Percentiles rank a stretch among this genome's conserved stretches.
Evolutionary conservation across 257 asterid genomes (phyloP).

Genomic region (Solanum ossicruentum): DNA sequence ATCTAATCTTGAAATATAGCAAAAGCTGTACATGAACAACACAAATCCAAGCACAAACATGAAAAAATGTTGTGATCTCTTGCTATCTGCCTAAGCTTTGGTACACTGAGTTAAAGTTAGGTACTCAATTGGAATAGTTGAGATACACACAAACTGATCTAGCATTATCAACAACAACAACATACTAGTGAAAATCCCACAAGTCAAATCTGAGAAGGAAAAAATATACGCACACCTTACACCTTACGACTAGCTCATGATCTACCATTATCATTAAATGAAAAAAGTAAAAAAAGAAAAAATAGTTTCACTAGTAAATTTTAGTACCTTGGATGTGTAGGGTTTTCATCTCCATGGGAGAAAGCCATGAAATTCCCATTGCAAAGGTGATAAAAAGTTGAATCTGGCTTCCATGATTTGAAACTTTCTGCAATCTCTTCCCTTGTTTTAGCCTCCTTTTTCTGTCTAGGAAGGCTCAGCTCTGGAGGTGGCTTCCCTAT

Average conservation of each 20-base stretch:
- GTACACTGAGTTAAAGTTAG: too few species aligned
- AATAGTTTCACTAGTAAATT: not conserved
- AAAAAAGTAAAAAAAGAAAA: too few species aligned
- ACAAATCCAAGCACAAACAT: not conserved
- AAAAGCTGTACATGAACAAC: not conserved
- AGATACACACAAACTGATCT: not conserved
- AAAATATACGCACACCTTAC: too few species aligned
- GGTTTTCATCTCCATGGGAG: constrained; percentile 39
- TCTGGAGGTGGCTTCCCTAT: constrained; percentile 38
- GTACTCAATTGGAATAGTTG: not conserved
- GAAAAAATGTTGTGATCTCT: not conserved
- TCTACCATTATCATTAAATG: not conserved
- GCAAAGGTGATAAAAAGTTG: constrained; percentile 35
- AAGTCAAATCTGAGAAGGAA: too few species aligned
- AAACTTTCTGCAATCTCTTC: constrained; percentile 32
- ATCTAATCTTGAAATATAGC: not conserved
- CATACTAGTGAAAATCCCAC: too few species aligned
- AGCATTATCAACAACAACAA: too few species aligned
- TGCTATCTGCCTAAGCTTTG: not conserved
- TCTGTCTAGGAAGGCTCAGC: constrained; percentile 18
- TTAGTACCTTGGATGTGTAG: constrained; percentile 34
- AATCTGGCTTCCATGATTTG: constrained; percentile 39
- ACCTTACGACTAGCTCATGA: too few species aligned
- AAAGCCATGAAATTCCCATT: constrained; percentile 51
- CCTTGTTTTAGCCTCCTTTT: constrained; percentile 16